A percentile compares a stretch with the other conserved stretches of the same genome.
phyloP scores from a whole-genome alignment of 108 stramenopile genomes.

The Cylindrotheca closterium region DNA sequence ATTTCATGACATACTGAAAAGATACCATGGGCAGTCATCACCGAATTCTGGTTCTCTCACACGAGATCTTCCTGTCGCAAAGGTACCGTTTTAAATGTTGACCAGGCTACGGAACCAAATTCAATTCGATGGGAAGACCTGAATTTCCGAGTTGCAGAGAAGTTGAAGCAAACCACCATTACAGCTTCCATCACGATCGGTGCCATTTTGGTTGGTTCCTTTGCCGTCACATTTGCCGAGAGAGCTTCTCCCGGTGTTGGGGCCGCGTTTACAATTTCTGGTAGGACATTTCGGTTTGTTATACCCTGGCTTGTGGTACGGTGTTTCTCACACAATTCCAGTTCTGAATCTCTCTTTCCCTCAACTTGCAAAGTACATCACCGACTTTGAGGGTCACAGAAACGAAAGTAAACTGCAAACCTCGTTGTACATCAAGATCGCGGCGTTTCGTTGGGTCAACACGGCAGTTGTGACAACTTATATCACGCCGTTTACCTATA shows the following conservation, averaged over 20 bases:
- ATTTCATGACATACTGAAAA: too few species aligned
- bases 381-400: constrained; percentile 59
- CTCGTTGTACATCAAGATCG: constrained; percentile 78
- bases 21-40: too few species aligned
- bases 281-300: constrained; percentile 9
- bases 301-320: background rate
- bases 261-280: constrained; percentile 14
- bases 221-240: constrained; percentile 4
- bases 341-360: constrained; percentile 75
- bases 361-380: constrained; percentile 65
- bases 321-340: background rate
- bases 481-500: constrained; percentile 79
- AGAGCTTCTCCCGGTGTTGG: constrained; percentile 7
- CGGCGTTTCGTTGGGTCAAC: constrained; percentile 72
- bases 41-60: too few species aligned
- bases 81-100: constrained; percentile 45
- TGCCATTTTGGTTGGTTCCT: constrained; percentile 7
- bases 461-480: constrained; percentile 82
- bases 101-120: constrained; percentile 62
- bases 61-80: too few species aligned
- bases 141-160: constrained; percentile 43
- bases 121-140: constrained; percentile 82
- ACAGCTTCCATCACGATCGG: constrained; percentile 1
- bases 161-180: constrained; percentile 39
- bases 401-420: constrained; percentile 66